Evolutionary conservation across 23 red algal species (phyloP), one percentile per base, ranked within the genome.

Genomic region (Gracilaria caudata): DNA sequence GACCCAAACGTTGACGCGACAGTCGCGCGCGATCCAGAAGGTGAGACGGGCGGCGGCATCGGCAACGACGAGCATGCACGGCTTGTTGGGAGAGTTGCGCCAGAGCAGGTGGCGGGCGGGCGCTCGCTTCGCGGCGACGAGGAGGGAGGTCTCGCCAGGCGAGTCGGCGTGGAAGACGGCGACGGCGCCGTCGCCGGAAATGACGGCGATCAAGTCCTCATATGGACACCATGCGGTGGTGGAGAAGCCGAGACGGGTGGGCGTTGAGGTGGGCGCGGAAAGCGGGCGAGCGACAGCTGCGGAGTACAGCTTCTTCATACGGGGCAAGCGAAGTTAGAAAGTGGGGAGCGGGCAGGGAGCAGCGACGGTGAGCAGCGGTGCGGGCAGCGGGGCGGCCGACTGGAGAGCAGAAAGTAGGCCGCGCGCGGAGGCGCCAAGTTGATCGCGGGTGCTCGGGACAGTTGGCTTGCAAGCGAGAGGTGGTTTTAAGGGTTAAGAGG

Each of bases 1-100:
- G 30, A 57, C 61, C 92, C 92, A 94, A 64, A 89, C 92, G 47
- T 94, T 94, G 46, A 94, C 92, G 68, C 92, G 92, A 24, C 63
- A 60, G 35, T 94, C 92, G 51, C 57, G 68, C 7, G 92, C 76
- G 56, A 83, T 53, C 92, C 92, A 94, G 30, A 94, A 79, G 38
- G 92, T 94, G 45, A 94, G 60, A 51, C 92, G 54, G 40, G 60
- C 79, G 34, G 92, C 82, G 24, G 92, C 83, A 49, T 94, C 92
- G 36, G 82, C 82, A 21, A 94, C 92, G 35, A 88, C 82, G 21
- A 94, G 83, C 82, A 89, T 70, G 47, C 73, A 70, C 16, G 82
- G 71, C 75, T 89, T 88, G 20, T 80, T 60, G 10, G 55, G 38
- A 1, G 63, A 38, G 68, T 85, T 74, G 33, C 85, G 66, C 92